Percentiles rank a stretch among this genome's conserved stretches.
These are phyloP conservation scores for Blastobotrys apis DNA, from an alignment of 1,139 yeast genomes.

Conservation along the genomic window DNA sequence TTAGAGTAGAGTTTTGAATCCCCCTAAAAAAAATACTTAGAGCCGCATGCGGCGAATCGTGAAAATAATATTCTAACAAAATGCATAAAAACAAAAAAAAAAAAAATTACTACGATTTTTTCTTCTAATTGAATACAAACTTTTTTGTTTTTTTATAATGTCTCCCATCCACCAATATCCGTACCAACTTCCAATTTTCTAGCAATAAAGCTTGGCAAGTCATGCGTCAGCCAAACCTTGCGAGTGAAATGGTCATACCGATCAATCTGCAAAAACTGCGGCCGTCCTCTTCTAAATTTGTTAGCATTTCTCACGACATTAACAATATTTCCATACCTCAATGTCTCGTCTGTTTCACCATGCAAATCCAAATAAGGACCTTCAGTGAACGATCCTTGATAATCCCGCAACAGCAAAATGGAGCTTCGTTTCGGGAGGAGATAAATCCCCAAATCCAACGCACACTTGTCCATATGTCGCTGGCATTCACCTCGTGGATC, in stretches of 20 bases:
- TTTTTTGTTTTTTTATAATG: no score
- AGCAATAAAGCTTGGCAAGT: slow-evolving; percentile 70
- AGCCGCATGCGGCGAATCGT: no score
- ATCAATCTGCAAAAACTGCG: slow-evolving; percentile 58
- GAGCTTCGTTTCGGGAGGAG: slow-evolving; percentile 72
- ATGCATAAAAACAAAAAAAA: no score
- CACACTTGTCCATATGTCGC: slow-evolving; percentile 43
- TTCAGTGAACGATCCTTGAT: slow-evolving; percentile 72
- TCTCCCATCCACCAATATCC: slow-evolving; percentile 96
- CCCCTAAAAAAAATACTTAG: no score
- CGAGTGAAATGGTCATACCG: slow-evolving; percentile 67
- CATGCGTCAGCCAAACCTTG: slow-evolving; percentile 74
- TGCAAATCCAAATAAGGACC: slow-evolving; percentile 85
- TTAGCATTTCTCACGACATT: neutral
- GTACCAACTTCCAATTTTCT: slow-evolving; percentile 71
- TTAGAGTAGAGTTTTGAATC: no score
- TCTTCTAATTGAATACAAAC: no score
- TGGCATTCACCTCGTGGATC: slow-evolving; percentile 37
- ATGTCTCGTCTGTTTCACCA: slow-evolving; percentile 79
- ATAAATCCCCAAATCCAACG: slow-evolving; percentile 69
- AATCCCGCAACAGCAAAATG: slow-evolving; percentile 55
- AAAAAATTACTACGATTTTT: no score
- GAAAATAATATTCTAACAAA: no score
- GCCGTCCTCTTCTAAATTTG: slow-evolving; percentile 54
- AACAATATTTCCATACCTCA: slow-evolving; percentile 28